Evolutionary conservation across 345 rosid genomes (phyloP).

Genomic region (Salix arbutifolia): DNA sequence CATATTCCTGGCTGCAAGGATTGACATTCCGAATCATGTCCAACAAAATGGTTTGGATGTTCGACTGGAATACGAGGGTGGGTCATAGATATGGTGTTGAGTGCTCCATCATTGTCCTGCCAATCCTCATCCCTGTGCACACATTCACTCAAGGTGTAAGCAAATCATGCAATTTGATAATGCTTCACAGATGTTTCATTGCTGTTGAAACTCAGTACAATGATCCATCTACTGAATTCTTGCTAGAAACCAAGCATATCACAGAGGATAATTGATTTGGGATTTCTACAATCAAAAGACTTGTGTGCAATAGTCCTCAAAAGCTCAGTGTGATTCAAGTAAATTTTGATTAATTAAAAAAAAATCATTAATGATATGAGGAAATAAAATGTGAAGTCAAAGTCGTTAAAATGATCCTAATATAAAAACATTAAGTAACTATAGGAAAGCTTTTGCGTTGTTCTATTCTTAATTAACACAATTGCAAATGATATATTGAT

Average conservation of each 20-base stretch:
- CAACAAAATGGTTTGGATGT: conserved; percentile 51
- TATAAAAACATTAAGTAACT: neutral
- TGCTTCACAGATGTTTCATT: neutral
- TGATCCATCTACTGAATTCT: neutral
- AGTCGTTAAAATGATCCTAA: neutral
- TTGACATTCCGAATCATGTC: conserved; percentile 56
- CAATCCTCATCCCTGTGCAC: conserved; percentile 86
- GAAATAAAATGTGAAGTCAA: neutral
- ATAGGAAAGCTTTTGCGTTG: neutral
- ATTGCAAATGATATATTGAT: neutral
- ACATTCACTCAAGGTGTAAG: neutral
- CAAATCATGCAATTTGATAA: neutral
- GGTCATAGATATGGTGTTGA: conserved; percentile 92
- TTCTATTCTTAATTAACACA: neutral
- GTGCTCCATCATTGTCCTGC: conserved; percentile 93
- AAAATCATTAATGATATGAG: neutral
- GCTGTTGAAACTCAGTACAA: neutral
- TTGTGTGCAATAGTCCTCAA: neutral
- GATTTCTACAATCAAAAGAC: neutral
- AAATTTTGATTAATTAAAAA: neutral
- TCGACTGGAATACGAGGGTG: conserved; percentile 79
- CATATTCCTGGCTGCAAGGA: conserved; percentile 81
- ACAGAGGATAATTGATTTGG: neutral
- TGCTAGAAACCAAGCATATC: neutral
- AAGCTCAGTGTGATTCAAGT: neutral